A percentile compares a stretch with the other conserved stretches of the same genome.
Conservation (phyloP, 2,329 filamentous ascomycete genomes). For the Xylariales sp. region DNA sequence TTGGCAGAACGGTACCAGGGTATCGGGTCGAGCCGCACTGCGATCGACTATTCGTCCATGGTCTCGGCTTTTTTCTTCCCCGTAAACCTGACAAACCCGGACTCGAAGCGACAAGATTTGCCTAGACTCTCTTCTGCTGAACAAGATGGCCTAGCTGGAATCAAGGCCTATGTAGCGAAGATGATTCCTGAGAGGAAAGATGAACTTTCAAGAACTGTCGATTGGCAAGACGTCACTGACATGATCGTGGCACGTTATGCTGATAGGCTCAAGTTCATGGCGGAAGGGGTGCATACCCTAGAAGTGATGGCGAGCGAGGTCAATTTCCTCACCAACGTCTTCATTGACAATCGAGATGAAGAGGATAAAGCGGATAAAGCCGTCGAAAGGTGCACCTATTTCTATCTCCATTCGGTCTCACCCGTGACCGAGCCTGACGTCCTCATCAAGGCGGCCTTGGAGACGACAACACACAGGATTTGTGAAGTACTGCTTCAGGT, state of each 20-base stretch:
- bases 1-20: constrained; percentile 59
- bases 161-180: constrained; percentile 58
- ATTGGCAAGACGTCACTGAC: constrained; percentile 77
- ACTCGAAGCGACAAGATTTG: constrained; percentile 49
- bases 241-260: constrained; percentile 73
- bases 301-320: constrained; percentile 52
- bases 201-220: constrained; percentile 50
- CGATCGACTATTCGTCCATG: constrained; percentile 62
- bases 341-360: constrained; percentile 54
- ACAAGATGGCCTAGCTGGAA: constrained; percentile 48
- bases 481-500: constrained; percentile 46
- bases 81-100: constrained; percentile 60
- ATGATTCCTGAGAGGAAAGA: constrained; percentile 52
- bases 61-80: constrained; percentile 64
- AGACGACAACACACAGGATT: constrained; percentile 37
- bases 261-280: constrained; percentile 61
- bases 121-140: constrained; percentile 49
- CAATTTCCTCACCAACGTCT: constrained; percentile 55
- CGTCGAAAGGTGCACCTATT: constrained; percentile 58
- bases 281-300: constrained; percentile 43
- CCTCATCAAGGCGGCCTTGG: constrained; percentile 58
- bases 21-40: constrained; percentile 55
- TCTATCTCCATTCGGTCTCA: constrained; percentile 55
- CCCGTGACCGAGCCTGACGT: constrained; percentile 56
- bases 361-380: constrained; percentile 50